These are phyloP conservation scores for Neopestalotiopsis sp. DNA, from an alignment of 2,329 filamentous ascomycete species.

Conservation along the genomic window DNA sequence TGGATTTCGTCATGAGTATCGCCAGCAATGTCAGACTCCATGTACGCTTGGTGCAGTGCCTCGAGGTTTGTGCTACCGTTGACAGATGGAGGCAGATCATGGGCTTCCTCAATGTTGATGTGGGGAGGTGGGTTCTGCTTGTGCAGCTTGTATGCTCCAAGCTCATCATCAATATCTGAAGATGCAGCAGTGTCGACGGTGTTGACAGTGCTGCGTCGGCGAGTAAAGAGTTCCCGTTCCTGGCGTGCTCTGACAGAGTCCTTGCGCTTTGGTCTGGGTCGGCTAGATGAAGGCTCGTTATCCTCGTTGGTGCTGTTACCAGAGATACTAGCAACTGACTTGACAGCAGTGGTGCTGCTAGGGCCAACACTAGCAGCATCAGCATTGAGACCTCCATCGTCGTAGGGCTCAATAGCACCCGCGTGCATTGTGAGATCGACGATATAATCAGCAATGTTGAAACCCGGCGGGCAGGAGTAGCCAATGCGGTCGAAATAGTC, in stretches of 20 bases:
- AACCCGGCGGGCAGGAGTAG: slow-evolving; percentile 91
- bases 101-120: slow-evolving; percentile 71
- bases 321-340: slow-evolving; percentile 86
- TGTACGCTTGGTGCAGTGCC: slow-evolving; percentile 76
- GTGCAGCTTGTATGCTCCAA: slow-evolving; percentile 56
- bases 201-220: slow-evolving; percentile 64
- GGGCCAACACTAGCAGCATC: slow-evolving; percentile 75
- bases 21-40: slow-evolving; percentile 76
- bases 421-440: slow-evolving; percentile 99
- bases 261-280: slow-evolving; percentile 73
- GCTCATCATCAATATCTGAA: slow-evolving; percentile 59
- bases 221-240: slow-evolving; percentile 87
- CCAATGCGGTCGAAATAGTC: slow-evolving; percentile 90
- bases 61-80: slow-evolving; percentile 79
- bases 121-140: slow-evolving; percentile 58
- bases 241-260: slow-evolving; percentile 86
- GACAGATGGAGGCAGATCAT: slow-evolving; percentile 64
- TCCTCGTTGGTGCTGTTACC: slow-evolving; percentile 76
- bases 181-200: slow-evolving; percentile 65
- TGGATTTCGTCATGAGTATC: slow-evolving; percentile 80
- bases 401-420: slow-evolving; percentile 55
- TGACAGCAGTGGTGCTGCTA: slow-evolving; percentile 86
- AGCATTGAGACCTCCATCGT: slow-evolving; percentile 55
- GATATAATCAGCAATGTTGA: slow-evolving; percentile 98
- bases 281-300: slow-evolving; percentile 64